Conservation (phyloP, 2,329 filamentous ascomycete species). For the Pseudogymnoascus sp. region DNA sequence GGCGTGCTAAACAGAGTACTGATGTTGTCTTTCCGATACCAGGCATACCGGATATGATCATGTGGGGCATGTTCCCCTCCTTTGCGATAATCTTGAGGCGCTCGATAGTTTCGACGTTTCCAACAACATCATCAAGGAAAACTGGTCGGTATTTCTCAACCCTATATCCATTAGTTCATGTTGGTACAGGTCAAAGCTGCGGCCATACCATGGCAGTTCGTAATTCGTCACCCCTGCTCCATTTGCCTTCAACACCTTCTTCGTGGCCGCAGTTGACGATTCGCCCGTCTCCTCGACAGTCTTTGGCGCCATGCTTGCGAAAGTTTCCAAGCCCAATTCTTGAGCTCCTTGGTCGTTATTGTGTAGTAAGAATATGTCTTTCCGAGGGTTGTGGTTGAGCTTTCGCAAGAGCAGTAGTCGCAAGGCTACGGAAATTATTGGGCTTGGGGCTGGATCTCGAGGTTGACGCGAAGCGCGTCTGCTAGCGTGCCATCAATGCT, state of each 20-base stretch:
- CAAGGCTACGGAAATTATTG: constrained; percentile 5
- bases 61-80: constrained; percentile 98
- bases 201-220: constrained; percentile 68
- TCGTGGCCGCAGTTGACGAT: constrained; percentile 53
- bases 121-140: constrained; percentile 93
- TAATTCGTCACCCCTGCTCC: constrained; percentile 53
- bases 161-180: constrained; percentile 46
- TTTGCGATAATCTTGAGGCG: constrained; percentile 96
- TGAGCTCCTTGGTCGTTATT: background rate
- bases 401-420: background rate
- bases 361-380: background rate
- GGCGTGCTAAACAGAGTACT: constrained; percentile 84
- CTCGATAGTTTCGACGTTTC: constrained; percentile 96
- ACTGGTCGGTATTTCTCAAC: constrained; percentile 97
- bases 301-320: constrained; percentile 13
- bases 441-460: constrained; percentile 6
- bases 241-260: constrained; percentile 47
- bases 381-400: constrained; percentile 7
- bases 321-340: background rate
- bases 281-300: constrained; percentile 43
- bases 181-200: constrained; percentile 17
- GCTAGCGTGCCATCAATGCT: constrained; percentile 9
- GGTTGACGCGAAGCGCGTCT: constrained; percentile 13
- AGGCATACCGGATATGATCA: constrained; percentile 99
- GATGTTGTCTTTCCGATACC: constrained; percentile 98